Evolutionary conservation across 163 green algal genomes (phyloP), one percentile per base, ranked within the genome.

Genomic region (Chlorella variabilis): DNA sequence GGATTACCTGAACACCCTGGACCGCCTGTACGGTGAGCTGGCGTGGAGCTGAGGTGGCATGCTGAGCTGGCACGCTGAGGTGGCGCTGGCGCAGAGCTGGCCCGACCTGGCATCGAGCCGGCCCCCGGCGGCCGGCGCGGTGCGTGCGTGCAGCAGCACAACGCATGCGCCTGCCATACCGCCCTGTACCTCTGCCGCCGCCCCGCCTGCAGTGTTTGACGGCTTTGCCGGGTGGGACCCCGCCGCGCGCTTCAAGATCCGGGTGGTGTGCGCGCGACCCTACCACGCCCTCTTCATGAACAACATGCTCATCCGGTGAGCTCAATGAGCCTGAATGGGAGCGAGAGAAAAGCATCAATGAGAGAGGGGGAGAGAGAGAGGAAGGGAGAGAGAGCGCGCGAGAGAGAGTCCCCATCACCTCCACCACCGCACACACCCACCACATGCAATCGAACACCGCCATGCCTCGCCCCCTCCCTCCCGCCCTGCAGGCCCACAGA

Each of bases 201-300:
- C n/a, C n/a, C n/a, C n/a, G n/a, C n/a, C n/a, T n/a, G n/a, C n/a
- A n/a, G 77, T 83, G 66, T 77, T 83, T 54, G 77, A 83, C 51
- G 77, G 77, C 77, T 83, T 56, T 58, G 77, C 77, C 21, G 77
- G 59, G 3, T 98, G 94, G 95, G 92, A 98, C 74, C 80, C 86
- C 9, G 83, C 85, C 75, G 89, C 87, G 7, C 87, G 88, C 33
- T 84, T 93, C 73, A 95, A 97, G 86, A 91, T 98, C 70, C 89
- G 95, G 33, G 90, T 98, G 21, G 89, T 98, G 65, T 95, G 91
- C 77, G 89, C 91, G 34, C 89, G 95, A 31, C 90, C 95, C n/a
- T 98, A 98, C 87, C 95, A 98, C 85, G 94, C 94, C 20, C 89
- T 98, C 18, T 98, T 98, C 90, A 98, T 98, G 95, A 88, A 95